These are phyloP conservation scores for Leptographium procerum DNA, from an alignment of 2,329 filamentous ascomycete species.

Conservation along the genomic window DNA sequence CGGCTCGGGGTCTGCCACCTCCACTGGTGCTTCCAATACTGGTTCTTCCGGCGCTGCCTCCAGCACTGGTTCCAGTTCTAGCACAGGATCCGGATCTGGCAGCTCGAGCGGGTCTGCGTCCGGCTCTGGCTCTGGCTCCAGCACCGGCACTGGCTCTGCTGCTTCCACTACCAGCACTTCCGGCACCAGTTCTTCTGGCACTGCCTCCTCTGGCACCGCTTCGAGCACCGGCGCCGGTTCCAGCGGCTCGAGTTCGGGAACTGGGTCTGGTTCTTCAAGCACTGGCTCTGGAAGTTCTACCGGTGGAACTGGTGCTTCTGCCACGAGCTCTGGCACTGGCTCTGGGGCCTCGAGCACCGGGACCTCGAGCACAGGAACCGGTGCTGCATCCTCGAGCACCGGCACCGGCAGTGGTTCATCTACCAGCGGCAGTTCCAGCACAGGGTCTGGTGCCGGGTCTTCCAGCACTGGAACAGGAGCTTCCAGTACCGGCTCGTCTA, in stretches of 20 bases:
- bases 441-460: not conserved
- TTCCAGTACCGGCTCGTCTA: not conserved
- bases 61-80: not conserved
- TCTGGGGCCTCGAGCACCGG: not conserved
- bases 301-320: not conserved
- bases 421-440: not conserved
- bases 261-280: not conserved
- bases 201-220: no score
- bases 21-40: not conserved
- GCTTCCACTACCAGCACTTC: not conserved
- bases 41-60: not conserved
- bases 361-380: not conserved
- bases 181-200: not conserved
- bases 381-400: no score
- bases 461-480: not conserved
- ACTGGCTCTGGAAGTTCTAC: no score
- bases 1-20: not conserved
- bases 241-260: not conserved
- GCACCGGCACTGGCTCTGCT: not conserved
- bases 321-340: not conserved
- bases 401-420: not conserved
- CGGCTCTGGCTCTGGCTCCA: not conserved
- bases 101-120: not conserved
- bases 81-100: not conserved
- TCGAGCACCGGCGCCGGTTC: not conserved